These are phyloP conservation scores for Podospora australis DNA, from an alignment of 495 filamentous ascomycete species.

Conservation along the genomic window DNA sequence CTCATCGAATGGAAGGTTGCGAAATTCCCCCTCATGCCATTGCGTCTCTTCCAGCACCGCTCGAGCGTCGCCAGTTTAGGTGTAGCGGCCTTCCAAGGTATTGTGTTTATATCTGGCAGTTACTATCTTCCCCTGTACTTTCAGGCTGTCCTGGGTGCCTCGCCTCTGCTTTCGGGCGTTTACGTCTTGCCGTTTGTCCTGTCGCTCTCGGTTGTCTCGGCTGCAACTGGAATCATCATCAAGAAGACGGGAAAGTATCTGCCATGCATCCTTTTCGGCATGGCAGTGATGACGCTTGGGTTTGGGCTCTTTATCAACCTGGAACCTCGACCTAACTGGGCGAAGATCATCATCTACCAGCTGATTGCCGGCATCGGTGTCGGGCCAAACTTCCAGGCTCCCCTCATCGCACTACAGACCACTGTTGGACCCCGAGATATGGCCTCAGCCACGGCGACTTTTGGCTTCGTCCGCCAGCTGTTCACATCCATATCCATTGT, in stretches of 20 bases:
- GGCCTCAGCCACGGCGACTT: constrained; percentile 69
- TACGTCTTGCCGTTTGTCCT: constrained; percentile 72
- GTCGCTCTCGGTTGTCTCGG: constrained; percentile 61
- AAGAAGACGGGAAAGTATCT: constrained; percentile 60
- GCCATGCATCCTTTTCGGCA: constrained; percentile 50
- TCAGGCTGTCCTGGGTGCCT: constrained; percentile 65
- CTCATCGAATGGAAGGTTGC: constrained; percentile 67
- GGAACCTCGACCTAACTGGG: constrained; percentile 41
- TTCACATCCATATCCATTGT: constrained; percentile 67
- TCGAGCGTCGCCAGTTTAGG: constrained; percentile 54
- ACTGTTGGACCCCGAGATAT: constrained; percentile 61
- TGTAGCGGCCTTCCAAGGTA: constrained; percentile 58
- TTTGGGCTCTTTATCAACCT: constrained; percentile 60
- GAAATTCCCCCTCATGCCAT: constrained; percentile 69
- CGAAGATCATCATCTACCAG: constrained; percentile 56
- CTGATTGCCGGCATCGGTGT: constrained; percentile 61
- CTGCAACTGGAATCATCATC: constrained; percentile 60
- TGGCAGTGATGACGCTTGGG: constrained; percentile 54
- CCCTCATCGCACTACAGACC: constrained; percentile 75
- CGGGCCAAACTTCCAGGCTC: constrained; percentile 65
- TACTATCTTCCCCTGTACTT: constrained; percentile 79
- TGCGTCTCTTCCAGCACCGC: constrained; percentile 55
- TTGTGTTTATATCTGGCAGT: constrained; percentile 65
- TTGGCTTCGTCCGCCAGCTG: constrained; percentile 67
- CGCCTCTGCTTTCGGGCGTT: constrained; percentile 70